Evolutionary conservation across 345 rosid genomes (phyloP).

Genomic region (Schrenkiella parvula): DNA sequence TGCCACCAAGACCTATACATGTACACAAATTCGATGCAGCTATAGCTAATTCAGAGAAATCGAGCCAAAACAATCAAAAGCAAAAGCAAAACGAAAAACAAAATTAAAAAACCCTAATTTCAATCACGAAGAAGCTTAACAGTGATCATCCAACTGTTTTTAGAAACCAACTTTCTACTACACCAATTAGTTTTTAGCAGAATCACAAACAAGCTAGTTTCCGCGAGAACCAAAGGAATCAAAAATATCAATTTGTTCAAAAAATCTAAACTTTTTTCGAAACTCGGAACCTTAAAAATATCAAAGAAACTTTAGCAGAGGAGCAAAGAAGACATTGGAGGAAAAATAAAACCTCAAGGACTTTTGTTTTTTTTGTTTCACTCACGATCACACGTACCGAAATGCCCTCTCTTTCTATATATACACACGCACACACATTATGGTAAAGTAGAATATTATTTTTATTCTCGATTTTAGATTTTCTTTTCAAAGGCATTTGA

Average conservation of each 20-base stretch:
- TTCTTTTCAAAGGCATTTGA: not conserved
- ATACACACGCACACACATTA: not conserved
- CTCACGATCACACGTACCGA: constrained; percentile 12
- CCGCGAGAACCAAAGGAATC: not conserved
- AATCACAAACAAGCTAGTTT: not conserved
- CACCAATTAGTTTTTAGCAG: not conserved
- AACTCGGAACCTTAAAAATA: not conserved
- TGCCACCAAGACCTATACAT: not conserved
- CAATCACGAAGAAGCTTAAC: not conserved
- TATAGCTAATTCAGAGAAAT: not conserved
- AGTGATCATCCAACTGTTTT: constrained; percentile 13
- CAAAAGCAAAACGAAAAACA: not conserved
- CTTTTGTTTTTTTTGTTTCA: not conserved
- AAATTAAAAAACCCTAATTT: not conserved
- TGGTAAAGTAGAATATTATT: not conserved
- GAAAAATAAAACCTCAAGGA: not conserved
- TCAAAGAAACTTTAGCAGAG: not conserved
- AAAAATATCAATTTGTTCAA: not conserved
- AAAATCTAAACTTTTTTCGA: not conserved
- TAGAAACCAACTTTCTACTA: constrained; percentile 12
- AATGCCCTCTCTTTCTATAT: constrained; percentile 2
- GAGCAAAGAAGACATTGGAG: not conserved
- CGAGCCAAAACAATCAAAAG: not conserved
- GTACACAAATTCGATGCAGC: not conserved
- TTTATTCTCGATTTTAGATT: not conserved